phyloP scores from a whole-genome alignment of 2,329 filamentous ascomycete species.

The Aureobasidium sp. region DNA sequence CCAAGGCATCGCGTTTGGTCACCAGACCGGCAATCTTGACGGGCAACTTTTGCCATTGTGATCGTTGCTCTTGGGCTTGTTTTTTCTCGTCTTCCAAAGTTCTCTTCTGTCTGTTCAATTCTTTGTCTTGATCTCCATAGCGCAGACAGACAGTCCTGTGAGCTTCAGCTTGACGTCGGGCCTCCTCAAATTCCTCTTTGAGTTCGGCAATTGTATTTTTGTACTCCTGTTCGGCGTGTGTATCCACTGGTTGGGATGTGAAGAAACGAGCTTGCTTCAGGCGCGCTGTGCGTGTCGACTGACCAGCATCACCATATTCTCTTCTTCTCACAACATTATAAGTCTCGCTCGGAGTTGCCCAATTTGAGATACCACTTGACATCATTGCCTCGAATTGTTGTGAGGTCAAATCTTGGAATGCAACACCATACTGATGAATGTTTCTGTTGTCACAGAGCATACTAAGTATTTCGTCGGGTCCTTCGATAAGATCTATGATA shows the following conservation, averaged over 20 bases:
- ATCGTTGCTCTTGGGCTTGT: constrained; percentile 55
- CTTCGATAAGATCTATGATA: constrained; percentile 69
- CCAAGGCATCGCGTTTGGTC: constrained; percentile 37
- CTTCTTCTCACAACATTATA: constrained; percentile 63
- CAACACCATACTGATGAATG: constrained; percentile 63
- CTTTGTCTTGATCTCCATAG: constrained; percentile 20
- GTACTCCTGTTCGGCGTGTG: constrained; percentile 55
- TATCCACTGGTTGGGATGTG: constrained; percentile 70
- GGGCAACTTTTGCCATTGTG: constrained; percentile 60
- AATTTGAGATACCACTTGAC: constrained; percentile 54
- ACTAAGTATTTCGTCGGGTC: constrained; percentile 74
- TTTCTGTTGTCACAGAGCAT: constrained; percentile 74
- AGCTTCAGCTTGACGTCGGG: constrained; percentile 32
- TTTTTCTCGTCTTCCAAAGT: constrained; percentile 56
- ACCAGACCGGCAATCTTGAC: constrained; percentile 58
- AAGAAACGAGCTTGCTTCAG: constrained; percentile 61
- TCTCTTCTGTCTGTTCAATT: constrained; percentile 21
- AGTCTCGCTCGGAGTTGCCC: constrained; percentile 59
- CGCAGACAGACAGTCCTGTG: constrained; percentile 21
- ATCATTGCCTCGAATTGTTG: constrained; percentile 62
- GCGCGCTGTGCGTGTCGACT: constrained; percentile 59
- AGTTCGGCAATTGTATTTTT: constrained; percentile 44
- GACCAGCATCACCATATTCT: constrained; percentile 72
- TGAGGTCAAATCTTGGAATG: constrained; percentile 55
- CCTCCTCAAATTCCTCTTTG: constrained; percentile 33